Percentiles rank a stretch among this genome's conserved stretches.
Conservation (phyloP, 179 eudicot genomes). For the Heliamphora pulchella region DNA sequence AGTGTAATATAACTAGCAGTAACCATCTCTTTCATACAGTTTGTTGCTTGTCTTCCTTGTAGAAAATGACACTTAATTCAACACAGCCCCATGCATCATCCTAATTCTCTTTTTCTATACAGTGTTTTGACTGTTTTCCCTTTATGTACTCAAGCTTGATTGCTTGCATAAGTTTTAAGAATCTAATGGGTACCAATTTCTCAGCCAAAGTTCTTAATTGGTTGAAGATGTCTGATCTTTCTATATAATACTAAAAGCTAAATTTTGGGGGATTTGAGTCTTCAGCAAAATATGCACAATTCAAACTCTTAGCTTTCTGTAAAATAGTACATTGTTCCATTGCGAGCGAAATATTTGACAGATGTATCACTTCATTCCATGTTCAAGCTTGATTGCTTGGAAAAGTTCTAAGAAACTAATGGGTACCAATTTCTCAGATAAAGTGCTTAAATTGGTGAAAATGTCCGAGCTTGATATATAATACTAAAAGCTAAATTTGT, state of each 20-base stretch:
- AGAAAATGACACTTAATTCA: too few relatives aligned
- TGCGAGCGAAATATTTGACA: too few relatives aligned
- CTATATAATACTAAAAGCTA: too few relatives aligned
- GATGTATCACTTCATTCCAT: too few relatives aligned
- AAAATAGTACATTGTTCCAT: not conserved
- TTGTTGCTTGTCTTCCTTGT: too few relatives aligned
- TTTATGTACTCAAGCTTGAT: not conserved
- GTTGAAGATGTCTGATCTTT: too few relatives aligned
- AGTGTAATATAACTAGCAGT: too few relatives aligned
- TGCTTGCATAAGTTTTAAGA: not conserved
- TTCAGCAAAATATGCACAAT: too few relatives aligned
- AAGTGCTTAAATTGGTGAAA: not conserved
- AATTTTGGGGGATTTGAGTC: not conserved
- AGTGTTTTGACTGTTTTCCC: not conserved
- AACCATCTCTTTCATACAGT: too few relatives aligned
- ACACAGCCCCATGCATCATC: not conserved
- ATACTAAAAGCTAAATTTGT: not conserved
- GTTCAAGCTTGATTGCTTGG: too few relatives aligned
- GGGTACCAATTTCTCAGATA: not conserved
- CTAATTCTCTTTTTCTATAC: not conserved
- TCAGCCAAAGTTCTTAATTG: not conserved
- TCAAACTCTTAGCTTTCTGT: too few relatives aligned
- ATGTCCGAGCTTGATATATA: too few relatives aligned
- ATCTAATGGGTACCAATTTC: not conserved
- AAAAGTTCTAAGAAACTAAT: not conserved